Evolutionary conservation across 192 early-diverging fungal genomes (phyloP).

Genomic region (Podila epicladia): DNA sequence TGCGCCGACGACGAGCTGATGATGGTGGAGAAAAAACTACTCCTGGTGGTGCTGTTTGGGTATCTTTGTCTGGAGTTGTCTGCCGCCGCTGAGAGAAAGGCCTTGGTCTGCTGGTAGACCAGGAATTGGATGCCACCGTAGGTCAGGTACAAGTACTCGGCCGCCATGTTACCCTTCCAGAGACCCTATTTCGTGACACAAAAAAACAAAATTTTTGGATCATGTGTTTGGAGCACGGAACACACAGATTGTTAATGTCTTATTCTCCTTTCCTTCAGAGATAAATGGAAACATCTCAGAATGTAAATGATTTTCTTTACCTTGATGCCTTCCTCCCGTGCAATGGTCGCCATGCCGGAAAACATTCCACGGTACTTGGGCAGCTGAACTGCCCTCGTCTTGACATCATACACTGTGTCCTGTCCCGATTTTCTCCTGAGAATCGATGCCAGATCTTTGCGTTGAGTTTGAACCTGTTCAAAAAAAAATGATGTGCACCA

Average conservation of each 20-base stretch:
- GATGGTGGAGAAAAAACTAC: constrained; percentile 21
- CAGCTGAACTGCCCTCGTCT: background rate
- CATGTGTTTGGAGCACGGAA: background rate
- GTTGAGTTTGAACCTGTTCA: constrained; percentile 37
- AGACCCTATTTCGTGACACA: constrained; percentile 62
- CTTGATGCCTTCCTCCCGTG: constrained; percentile 82
- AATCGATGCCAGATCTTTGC: constrained; percentile 33
- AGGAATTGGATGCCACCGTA: constrained; percentile 93
- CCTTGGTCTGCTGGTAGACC: constrained; percentile 70
- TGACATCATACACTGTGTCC: background rate
- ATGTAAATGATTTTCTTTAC: constrained; percentile 46
- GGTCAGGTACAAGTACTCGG: constrained; percentile 91
- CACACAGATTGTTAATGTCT: background rate
- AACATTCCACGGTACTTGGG: constrained; percentile 72
- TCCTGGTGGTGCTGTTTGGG: constrained; percentile 18
- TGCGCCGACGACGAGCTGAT: constrained; percentile 33
- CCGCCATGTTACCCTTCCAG: constrained; percentile 95
- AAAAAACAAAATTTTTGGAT: background rate
- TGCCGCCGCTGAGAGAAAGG: constrained; percentile 35
- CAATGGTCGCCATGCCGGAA: constrained; percentile 73
- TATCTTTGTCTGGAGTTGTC: constrained; percentile 11
- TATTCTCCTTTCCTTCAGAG: background rate
- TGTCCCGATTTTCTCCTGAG: constrained; percentile 12
- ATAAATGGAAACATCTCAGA: background rate
- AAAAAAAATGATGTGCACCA: background rate